Conservation (phyloP, 495 filamentous ascomycete species). For the Bathelium albidoporum region DNA sequence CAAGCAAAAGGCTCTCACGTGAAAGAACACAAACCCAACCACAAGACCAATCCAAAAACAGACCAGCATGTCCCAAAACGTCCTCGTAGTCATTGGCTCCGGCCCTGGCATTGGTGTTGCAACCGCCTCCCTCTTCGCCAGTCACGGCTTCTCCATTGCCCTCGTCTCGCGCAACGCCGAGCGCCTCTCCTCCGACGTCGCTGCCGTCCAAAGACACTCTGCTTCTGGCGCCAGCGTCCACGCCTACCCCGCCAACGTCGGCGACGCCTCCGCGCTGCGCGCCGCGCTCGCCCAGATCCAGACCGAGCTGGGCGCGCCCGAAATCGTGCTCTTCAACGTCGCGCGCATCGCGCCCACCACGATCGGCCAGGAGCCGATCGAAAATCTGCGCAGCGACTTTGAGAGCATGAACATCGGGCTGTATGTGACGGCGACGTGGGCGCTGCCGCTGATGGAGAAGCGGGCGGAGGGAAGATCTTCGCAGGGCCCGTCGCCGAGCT, state of each 20-base stretch:
- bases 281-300: constrained; percentile 13
- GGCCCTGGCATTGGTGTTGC: constrained; percentile 18
- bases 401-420: background rate
- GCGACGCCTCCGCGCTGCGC: constrained; percentile 11
- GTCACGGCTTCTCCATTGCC: constrained; percentile 22
- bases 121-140: constrained; percentile 13
- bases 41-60: background rate
- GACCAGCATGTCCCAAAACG: constrained; percentile 9
- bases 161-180: constrained; percentile 14
- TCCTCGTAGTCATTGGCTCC: constrained; percentile 17
- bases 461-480: background rate
- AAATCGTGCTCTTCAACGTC: constrained; percentile 20
- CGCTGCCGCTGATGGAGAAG: background rate
- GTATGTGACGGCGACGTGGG: constrained; percentile 1
- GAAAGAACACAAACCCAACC: too few species aligned
- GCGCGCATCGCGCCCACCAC: constrained; percentile 13
- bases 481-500: constrained; percentile 10
- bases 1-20: too few species aligned
- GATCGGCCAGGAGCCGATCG: constrained; percentile 10
- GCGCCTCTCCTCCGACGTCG: constrained; percentile 12
- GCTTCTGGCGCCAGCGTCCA: constrained; percentile 14
- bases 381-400: constrained; percentile 13
- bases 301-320: constrained; percentile 11
- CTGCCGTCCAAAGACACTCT: constrained; percentile 14
- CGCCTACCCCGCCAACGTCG: constrained; percentile 15